Evolutionary conservation across 371 early-diverging fungal genomes (phyloP).

Genomic region (Globomyces sp.): DNA sequence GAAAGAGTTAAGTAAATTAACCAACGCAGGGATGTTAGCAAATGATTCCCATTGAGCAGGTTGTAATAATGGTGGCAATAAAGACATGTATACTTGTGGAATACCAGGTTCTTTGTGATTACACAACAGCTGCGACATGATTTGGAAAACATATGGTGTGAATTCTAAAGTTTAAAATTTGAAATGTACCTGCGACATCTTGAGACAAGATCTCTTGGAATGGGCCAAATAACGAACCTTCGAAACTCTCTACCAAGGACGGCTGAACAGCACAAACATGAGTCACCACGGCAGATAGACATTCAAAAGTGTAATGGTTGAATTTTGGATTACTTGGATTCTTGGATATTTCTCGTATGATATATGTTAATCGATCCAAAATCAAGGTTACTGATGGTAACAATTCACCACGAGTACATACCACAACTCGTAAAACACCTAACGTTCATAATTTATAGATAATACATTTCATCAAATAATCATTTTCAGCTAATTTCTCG

Average conservation of each 20-base stretch:
- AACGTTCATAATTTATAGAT: neutral
- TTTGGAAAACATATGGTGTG: constrained; percentile 94
- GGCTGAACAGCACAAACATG: constrained; percentile 46
- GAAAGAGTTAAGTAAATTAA: constrained; percentile 81
- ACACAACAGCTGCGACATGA: constrained; percentile 81
- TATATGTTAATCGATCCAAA: constrained; percentile 66
- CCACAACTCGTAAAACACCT: constrained; percentile 66
- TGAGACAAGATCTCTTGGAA: constrained; percentile 59
- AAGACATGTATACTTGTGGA: constrained; percentile 64
- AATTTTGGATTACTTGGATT: constrained; percentile 97
- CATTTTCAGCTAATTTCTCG: constrained; percentile 93
- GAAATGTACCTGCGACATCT: constrained; percentile 47
- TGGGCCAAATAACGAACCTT: constrained; percentile 62
- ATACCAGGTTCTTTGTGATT: constrained; percentile 66
- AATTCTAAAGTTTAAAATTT: constrained; percentile 63
- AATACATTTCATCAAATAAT: constrained; percentile 82
- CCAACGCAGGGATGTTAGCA: constrained; percentile 92
- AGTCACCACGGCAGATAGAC: constrained; percentile 83
- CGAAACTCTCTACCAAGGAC: constrained; percentile 72
- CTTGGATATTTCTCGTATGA: constrained; percentile 78
- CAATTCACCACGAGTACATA: constrained; percentile 69
- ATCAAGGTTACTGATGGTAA: constrained; percentile 65
- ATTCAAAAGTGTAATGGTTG: constrained; percentile 95
- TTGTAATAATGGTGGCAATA: constrained; percentile 76
- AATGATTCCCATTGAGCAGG: constrained; percentile 86